Base-by-base conservation (phyloP, 2,329 filamentous ascomycete species). In the Colletotrichum ledebouriae region DNA sequence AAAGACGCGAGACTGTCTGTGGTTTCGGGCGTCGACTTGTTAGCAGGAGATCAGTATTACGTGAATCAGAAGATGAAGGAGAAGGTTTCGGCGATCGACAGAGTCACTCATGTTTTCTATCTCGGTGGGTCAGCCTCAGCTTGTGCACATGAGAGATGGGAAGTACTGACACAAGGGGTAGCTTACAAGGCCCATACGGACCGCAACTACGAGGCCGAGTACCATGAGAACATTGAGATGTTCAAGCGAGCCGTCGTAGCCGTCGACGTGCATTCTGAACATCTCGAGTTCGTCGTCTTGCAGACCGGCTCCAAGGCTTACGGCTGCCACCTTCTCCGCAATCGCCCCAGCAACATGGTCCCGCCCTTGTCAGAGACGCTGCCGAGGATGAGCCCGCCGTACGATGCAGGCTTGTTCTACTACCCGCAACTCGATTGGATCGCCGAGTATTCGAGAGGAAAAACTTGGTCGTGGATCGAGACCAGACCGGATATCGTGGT, bases 21-120 rank as follows among this genome's bases (percentile, higher is more conserved):
- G 53, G 78, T 81, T 3, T 79, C 77, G 20, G 81, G 81, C 10
- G 79, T 83, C 66, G 79, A 83, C 71, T 73, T 83, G 11, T 75
- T 83, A 12, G 70, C 77, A 33, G 76, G 78, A 17, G 74, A 56
- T n/a, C 80, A 81, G 60, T 75, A 82, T 41, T 76, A 79, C 11
- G 69, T 83, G 11, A 78, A 81, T 66, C 70, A 71, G 15, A 73
- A 73, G 33, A 63, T 82, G 55, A 73, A 75, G 52, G 60, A 72
- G 20, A 76, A 75, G 47, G 75, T 82, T 34, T 63, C 76, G 2
- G 74, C 75, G 2, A 73, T 83, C 9, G 72, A 76, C 9, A 75
- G 77, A 29, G 78, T 83, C 2, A 83, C 80, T 22, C 81, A 84
- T 73, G 77, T 82, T 12, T 81, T 81, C 72, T 83, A 80, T 63